Conservation (phyloP, 345 rosid genomes). For the Linum usitatissimum region DNA sequence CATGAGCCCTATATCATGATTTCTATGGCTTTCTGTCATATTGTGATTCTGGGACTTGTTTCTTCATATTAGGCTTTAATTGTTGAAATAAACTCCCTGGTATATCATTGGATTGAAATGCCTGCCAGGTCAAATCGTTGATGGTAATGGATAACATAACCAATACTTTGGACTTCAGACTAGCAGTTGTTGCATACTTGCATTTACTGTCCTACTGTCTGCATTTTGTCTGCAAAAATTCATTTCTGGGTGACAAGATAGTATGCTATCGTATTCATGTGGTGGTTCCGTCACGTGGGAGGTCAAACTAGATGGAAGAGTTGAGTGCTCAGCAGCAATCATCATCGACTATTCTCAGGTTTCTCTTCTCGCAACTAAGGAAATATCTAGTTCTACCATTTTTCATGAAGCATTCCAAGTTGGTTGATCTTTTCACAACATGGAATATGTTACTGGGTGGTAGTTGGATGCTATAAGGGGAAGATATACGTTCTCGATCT, state of each 20-base stretch:
- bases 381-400: constrained; percentile 12
- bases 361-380: constrained; percentile 15
- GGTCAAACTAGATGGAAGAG: constrained; percentile 58
- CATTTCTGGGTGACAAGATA: not conserved
- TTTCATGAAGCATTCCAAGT: constrained; percentile 8
- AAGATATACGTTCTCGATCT: constrained; percentile 73
- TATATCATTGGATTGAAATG: not conserved
- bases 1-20: too few species aligned
- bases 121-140: not conserved
- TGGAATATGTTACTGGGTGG: constrained; percentile 40
- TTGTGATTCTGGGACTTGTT: not conserved
- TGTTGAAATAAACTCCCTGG: not conserved
- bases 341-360: constrained; percentile 76
- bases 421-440: constrained; percentile 7
- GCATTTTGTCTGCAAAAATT: not conserved
- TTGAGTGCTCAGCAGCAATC: constrained; percentile 79
- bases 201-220: not conserved
- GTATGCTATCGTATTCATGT: constrained; percentile 3
- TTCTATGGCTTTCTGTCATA: not conserved
- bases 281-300: constrained; percentile 87
- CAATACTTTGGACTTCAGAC: not conserved
- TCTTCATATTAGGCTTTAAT: not conserved
- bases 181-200: not conserved
- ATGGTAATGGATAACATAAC: not conserved
- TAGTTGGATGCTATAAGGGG: constrained; percentile 85